phyloP scores from a whole-genome alignment of 1,284 basidiomycete genomes.

The Pisolithus thermaeus region DNA sequence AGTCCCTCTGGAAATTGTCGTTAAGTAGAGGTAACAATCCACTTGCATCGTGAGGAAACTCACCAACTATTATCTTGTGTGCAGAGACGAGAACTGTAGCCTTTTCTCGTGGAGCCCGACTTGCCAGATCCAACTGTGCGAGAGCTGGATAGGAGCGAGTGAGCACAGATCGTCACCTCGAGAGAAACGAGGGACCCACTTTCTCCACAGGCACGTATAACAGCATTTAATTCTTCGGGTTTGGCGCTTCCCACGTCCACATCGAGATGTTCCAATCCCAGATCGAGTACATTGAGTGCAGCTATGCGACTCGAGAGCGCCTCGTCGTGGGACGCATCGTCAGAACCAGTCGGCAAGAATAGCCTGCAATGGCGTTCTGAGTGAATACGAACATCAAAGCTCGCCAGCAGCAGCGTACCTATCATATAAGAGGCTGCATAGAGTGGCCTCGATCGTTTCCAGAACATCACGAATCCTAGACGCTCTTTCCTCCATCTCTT shows the following conservation, averaged over 20 bases:
- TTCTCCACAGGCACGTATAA: constrained; percentile 72
- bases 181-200: constrained; percentile 43
- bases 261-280: constrained; percentile 83
- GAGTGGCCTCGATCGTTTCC: constrained; percentile 64
- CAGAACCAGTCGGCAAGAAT: constrained; percentile 61
- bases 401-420: constrained; percentile 19
- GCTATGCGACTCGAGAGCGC: constrained; percentile 83
- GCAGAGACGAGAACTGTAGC: constrained; percentile 73
- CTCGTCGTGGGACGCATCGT: constrained; percentile 83
- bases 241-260: constrained; percentile 52
- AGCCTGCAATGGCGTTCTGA: constrained; percentile 34
- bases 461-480: constrained; percentile 49
- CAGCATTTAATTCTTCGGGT: constrained; percentile 52
- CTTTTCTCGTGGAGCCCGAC: constrained; percentile 73
- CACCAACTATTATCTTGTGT: constrained; percentile 80
- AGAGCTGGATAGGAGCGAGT: constrained; percentile 45
- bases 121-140: constrained; percentile 55
- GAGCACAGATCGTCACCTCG: not conserved
- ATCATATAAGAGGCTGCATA: constrained; percentile 71
- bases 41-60: constrained; percentile 14
- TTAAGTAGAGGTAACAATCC: constrained; percentile 3
- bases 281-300: constrained; percentile 84
- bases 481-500: constrained; percentile 30
- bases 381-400: not conserved
- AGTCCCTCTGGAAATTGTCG: constrained; percentile 49